phyloP scores from a whole-genome alignment of 768 basidiomycete genomes.

The Neoboletus magnificus region DNA sequence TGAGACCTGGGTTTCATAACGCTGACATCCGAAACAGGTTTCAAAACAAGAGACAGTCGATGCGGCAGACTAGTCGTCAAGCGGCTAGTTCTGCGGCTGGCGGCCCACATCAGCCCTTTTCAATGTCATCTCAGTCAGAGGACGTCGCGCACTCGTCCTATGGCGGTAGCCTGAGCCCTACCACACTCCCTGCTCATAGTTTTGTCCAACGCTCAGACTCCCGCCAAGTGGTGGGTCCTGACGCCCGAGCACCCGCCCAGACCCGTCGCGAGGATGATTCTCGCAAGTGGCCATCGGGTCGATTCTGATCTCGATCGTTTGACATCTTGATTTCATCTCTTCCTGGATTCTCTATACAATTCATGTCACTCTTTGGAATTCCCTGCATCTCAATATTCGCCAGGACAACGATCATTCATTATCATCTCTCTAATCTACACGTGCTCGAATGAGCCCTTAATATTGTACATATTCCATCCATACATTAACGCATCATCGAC shows the following conservation, averaged over 20 bases:
- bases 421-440: conserved; percentile 34
- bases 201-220: conserved; percentile 44
- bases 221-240: conserved; percentile 33
- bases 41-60: conserved; percentile 83
- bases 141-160: conserved; percentile 36
- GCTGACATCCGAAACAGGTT: conserved; percentile 53
- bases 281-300: conserved; percentile 47
- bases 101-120: conserved; percentile 48
- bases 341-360: conserved; percentile 32
- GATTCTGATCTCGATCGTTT: conserved; percentile 41
- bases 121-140: conserved; percentile 36
- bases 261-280: conserved; percentile 48
- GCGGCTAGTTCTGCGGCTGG: conserved; percentile 43
- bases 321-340: conserved; percentile 35
- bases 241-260: conserved; percentile 20
- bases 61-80: conserved; percentile 75
- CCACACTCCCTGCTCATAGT: conserved; percentile 29
- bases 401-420: conserved; percentile 38
- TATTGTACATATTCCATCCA: conserved; percentile 34
- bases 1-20: conserved; percentile 10
- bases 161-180: conserved; percentile 32
- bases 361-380: conserved; percentile 35
- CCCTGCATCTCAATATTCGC: conserved; percentile 31
- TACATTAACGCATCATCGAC: conserved; percentile 31
- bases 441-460: conserved; percentile 32